Evolutionary conservation across 73 alveolate species (phyloP).

Genomic region (Blepharisma stoltei): DNA sequence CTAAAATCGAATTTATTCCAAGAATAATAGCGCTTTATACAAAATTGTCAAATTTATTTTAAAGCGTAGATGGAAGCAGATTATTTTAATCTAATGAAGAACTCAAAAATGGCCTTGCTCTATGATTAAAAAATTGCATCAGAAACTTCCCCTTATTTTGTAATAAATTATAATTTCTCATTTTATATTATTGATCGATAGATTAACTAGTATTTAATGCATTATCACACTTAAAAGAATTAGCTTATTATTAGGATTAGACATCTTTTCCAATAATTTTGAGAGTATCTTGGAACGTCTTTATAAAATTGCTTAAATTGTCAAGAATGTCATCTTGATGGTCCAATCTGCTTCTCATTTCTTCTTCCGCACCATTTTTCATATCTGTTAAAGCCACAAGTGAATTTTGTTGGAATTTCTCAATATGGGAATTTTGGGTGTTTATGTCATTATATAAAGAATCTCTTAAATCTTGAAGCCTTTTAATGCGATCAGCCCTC

Average conservation of each 20-base stretch:
- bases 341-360: slow-evolving; percentile 74
- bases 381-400: slow-evolving; percentile 62
- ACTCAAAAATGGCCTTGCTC: too few relatives aligned
- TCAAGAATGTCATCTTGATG: slow-evolving; percentile 81
- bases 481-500: slow-evolving; percentile 58
- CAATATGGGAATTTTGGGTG: slow-evolving; percentile 63
- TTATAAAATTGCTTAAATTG: slow-evolving; percentile 71
- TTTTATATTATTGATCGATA: too few relatives aligned
- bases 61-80: too few relatives aligned
- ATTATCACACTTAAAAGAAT: background rate
- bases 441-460: slow-evolving; percentile 66
- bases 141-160: too few relatives aligned
- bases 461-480: slow-evolving; percentile 71
- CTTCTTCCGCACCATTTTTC: slow-evolving; percentile 69
- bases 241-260: slow-evolving; percentile 26
- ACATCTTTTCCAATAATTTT: slow-evolving; percentile 89
- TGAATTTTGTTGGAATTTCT: slow-evolving; percentile 66
- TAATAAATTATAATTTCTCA: too few relatives aligned
- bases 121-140: too few relatives aligned
- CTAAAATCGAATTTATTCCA: too few relatives aligned
- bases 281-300: slow-evolving; percentile 82
- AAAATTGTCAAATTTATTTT: too few relatives aligned
- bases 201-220: too few relatives aligned
- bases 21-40: too few relatives aligned
- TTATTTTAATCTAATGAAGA: too few relatives aligned